Evolutionary conservation across 2,329 filamentous ascomycete genomes (phyloP).

Genomic region (Neoarthrinium moseri): DNA sequence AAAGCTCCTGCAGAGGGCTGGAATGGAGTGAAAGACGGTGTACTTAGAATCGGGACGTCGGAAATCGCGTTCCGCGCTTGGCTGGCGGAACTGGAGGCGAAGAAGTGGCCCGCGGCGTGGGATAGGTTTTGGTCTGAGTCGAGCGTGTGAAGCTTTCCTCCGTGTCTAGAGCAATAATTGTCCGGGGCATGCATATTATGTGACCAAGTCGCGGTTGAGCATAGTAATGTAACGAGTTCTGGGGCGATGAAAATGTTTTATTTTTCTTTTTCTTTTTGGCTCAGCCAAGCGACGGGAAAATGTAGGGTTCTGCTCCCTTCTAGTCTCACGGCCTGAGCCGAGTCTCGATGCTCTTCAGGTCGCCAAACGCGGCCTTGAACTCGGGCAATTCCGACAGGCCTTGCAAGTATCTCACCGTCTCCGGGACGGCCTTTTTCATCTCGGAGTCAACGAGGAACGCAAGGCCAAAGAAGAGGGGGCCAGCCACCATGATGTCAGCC

Average conservation of each 20-base stretch:
- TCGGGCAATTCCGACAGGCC: conserved; percentile 27
- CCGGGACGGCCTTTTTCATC: conserved; percentile 32
- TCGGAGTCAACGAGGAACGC: conserved; percentile 31
- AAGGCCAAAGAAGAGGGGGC: conserved; percentile 20
- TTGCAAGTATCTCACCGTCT: conserved; percentile 29
- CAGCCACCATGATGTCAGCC: conserved; percentile 34
- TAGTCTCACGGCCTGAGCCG: conserved; percentile 12
- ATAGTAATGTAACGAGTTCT: no score
- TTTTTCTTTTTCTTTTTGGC: neutral
- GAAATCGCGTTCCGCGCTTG: conserved; percentile 7
- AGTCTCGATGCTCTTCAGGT: conserved; percentile 29
- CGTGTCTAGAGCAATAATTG: no score
- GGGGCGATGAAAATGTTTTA: no score
- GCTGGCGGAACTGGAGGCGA: conserved; percentile 2
- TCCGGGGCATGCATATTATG: no score
- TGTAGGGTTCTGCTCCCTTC: neutral
- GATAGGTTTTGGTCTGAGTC: neutral
- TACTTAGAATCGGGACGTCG: conserved; percentile 12
- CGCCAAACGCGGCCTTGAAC: conserved; percentile 31
- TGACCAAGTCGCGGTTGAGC: no score
- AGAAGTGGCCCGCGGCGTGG: neutral
- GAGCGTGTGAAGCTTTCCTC: no score
- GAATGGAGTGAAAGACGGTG: conserved; percentile 16
- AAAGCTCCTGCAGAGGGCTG: conserved; percentile 17
- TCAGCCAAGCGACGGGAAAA: neutral